Percentiles rank a stretch among this genome's conserved stretches.
phyloP scores from a whole-genome alignment of 768 basidiomycete species.

The Mycena vulgaris region DNA sequence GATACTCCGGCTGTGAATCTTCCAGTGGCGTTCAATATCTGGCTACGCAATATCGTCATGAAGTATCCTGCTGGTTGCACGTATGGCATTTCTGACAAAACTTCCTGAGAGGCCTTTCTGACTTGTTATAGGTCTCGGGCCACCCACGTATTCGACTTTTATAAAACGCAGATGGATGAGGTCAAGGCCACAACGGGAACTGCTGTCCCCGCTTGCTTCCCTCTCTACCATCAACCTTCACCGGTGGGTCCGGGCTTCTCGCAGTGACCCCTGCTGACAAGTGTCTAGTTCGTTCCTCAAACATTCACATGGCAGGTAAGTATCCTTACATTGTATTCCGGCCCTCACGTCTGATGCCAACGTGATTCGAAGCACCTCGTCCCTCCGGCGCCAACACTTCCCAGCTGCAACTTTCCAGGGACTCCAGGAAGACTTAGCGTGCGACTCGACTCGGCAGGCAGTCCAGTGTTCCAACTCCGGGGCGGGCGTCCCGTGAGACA shows the following conservation, averaged over 20 bases:
- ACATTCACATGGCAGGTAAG: conserved; percentile 11
- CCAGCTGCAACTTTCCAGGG: conserved; percentile 19
- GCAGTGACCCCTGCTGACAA: neutral
- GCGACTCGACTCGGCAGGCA: no score
- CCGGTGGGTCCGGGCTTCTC: neutral
- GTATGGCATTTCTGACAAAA: conserved; percentile 1
- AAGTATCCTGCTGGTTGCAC: conserved; percentile 21
- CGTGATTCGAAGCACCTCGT: neutral
- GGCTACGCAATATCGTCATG: neutral
- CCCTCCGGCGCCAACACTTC: neutral
- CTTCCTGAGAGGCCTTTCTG: neutral
- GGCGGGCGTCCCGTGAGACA: conserved; percentile 3
- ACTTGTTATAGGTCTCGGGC: conserved; percentile 1
- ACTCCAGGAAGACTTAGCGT: conserved; percentile 10
- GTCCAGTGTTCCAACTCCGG: conserved; percentile 7
- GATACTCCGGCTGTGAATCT: neutral
- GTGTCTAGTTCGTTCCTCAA: conserved; percentile 7
- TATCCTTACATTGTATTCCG: neutral
- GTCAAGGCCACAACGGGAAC: neutral
- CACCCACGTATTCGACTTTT: conserved; percentile 9
- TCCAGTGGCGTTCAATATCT: conserved; percentile 14
- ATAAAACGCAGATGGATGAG: neutral
- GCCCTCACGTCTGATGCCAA: neutral
- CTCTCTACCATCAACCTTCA: conserved; percentile 11
- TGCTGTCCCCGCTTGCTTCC: conserved; percentile 9